A percentile compares a stretch with the other conserved stretches of the same genome.
These are phyloP conservation scores for Cercospora zeina DNA, from an alignment of 2,329 filamentous ascomycete genomes.

Conservation along the genomic window DNA sequence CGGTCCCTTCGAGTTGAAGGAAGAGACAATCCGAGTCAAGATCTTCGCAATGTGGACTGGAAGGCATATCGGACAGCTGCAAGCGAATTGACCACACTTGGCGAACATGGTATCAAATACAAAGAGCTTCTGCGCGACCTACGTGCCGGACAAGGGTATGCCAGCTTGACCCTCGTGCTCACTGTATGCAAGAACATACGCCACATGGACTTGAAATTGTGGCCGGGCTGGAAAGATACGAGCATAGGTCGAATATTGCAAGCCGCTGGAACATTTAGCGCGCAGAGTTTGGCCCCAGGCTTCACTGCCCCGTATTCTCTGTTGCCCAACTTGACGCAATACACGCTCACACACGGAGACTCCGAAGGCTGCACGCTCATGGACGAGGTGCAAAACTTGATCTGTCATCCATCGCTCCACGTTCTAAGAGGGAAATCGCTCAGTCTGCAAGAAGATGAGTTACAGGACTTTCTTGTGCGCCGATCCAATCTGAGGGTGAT, in stretches of 20 bases:
- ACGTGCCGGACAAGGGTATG: background rate
- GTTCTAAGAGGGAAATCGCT: background rate
- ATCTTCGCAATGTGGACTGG: conserved; percentile 1
- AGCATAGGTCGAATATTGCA: background rate
- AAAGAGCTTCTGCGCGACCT: background rate
- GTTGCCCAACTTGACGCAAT: background rate
- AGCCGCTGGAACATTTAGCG: background rate
- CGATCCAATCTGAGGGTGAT: background rate
- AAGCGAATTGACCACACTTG: background rate
- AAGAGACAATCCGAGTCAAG: background rate
- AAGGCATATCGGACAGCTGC: conserved; percentile 3
- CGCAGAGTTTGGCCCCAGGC: background rate
- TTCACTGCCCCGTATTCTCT: background rate
- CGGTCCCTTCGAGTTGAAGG: background rate
- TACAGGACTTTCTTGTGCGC: background rate
- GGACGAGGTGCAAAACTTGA: conserved; percentile 1
- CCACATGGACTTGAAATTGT: background rate
- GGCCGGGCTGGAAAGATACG: background rate
- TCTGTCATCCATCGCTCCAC: background rate
- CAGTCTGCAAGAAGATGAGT: conserved; percentile 6
- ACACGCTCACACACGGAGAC: background rate
- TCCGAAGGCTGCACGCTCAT: background rate
- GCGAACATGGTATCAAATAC: background rate
- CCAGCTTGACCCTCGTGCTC: conserved; percentile 9
- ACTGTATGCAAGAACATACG: background rate